Percentiles rank a stretch among this genome's conserved stretches.
Evolutionary conservation across 306 rosid genomes (phyloP).

Genomic region (Quercus mongolica): DNA sequence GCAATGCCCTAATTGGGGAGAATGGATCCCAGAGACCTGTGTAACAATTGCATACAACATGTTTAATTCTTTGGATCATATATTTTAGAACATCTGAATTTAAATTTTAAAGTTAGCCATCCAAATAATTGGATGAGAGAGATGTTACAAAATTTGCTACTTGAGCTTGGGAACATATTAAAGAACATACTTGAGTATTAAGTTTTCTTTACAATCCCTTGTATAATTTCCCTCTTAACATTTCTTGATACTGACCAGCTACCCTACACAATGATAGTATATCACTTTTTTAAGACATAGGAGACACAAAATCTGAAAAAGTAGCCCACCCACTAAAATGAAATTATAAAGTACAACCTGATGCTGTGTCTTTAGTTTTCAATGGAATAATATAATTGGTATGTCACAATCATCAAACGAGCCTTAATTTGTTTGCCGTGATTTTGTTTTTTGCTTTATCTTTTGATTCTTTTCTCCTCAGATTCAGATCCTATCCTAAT

Average conservation of each 20-base stretch:
- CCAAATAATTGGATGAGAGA: not conserved
- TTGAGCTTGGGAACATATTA: not conserved
- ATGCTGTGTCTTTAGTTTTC: too few species aligned
- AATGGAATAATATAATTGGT: too few species aligned
- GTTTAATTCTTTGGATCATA: not conserved
- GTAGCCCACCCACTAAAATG: not conserved
- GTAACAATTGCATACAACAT: not conserved
- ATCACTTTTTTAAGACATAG: not conserved
- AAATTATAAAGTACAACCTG: not conserved
- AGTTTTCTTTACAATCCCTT: not conserved
- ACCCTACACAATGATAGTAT: not conserved
- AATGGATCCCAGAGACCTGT: slow-evolving; percentile 68
- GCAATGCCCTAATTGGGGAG: slow-evolving; percentile 77
- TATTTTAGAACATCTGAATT: not conserved
- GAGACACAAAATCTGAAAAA: not conserved
- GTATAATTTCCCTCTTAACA: not conserved
- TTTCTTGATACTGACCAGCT: not conserved
- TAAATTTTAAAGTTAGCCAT: not conserved
- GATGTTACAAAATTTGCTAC: not conserved
- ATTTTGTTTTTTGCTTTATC: too few species aligned
- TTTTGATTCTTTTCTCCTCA: too few species aligned
- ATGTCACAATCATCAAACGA: too few species aligned
- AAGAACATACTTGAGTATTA: not conserved
- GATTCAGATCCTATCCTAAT: too few species aligned
- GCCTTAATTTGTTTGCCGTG: too few species aligned